A percentile compares a stretch with the other conserved stretches of the same genome.
phyloP scores from a whole-genome alignment of 179 eudicot genomes.

The Beta lomatogona region DNA sequence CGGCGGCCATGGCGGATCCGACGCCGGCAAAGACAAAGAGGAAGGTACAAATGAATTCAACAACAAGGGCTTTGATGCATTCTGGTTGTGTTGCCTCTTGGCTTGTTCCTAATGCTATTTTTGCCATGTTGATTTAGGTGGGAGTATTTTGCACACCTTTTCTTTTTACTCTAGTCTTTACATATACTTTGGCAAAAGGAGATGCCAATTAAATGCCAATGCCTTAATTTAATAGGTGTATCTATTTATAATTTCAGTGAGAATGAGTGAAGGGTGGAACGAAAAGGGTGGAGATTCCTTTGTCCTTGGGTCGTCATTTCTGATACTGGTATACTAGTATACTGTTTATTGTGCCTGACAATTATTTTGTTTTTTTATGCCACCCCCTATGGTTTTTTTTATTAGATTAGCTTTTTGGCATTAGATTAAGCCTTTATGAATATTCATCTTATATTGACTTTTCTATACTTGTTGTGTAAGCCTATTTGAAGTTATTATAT shows the following conservation, averaged over 20 bases:
- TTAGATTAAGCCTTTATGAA: no score
- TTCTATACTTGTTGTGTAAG: no score
- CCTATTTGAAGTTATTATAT: no score
- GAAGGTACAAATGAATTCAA: conserved; percentile 79
- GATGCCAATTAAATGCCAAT: not conserved
- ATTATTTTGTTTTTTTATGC: conserved; percentile 9
- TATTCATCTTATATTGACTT: no score
- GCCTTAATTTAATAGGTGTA: not conserved
- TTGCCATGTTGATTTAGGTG: conserved; percentile 39
- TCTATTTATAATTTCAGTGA: not conserved
- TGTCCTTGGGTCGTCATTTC: conserved; percentile 7
- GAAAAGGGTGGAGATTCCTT: conserved; percentile 23
- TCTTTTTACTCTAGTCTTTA: not conserved
- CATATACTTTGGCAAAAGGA: not conserved
- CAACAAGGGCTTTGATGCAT: conserved; percentile 68
- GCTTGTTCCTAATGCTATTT: conserved; percentile 57
- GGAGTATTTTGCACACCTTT: not conserved
- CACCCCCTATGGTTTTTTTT: not conserved
- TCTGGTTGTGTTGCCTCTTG: conserved; percentile 59
- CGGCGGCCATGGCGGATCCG: conserved; percentile 80
- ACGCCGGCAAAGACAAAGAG: conserved; percentile 88
- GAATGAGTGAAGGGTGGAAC: not conserved
- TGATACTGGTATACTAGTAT: not conserved
- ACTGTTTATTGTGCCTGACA: not conserved
- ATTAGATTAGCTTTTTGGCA: not conserved